Evolutionary conservation across 768 basidiomycete genomes (phyloP), one percentile per base, ranked within the genome.

Genomic region (Gloeopeniophorella convolvens): DNA sequence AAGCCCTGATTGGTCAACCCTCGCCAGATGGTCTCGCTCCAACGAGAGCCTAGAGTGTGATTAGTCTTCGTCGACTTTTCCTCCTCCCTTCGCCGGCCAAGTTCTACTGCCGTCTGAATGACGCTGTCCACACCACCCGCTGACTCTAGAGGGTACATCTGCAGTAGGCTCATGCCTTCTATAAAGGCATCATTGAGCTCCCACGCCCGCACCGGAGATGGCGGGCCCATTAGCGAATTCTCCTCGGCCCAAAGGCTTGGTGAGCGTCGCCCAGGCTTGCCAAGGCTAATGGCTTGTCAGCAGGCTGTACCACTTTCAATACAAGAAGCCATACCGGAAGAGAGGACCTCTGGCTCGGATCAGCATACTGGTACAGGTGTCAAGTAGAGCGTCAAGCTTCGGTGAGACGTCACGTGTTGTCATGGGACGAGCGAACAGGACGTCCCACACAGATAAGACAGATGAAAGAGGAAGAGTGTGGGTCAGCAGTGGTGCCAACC

Each of bases 41-140:
- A 62, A 21, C 81, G 77, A 35, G 72, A 71, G 5, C 82, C 79
- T 1, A 89, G 64, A 24, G 74, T 73, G 15, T 62, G 69, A 8
- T 65, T 66, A 9, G 59, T 62, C 45, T 68, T 68, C 6, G 56
- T 51, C 16, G 59, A 45, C 40, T 63, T 69, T 15, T 72, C 69
- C 35, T 74, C 67, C 36, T 70, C 67, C 4, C 83, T 73, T 55
- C 73, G 77, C 45, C 69, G 68, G 7, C 73, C 58, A n/a, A 88
- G 67, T 53, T 88, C 84, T 30, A 66, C 70, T 15, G 84, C 79
- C 1, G 76, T 80, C 62, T 87, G 85, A 12, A 90, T 66, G 10
- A 90, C 70, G 34, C 75, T 70, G 35, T 86, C 88, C 26, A 86
- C 73, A 6, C 87, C 87, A 1, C 87, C 85, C 4, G 79, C 76